Percentiles rank a stretch among this genome's conserved stretches.
Conservation (phyloP, 768 basidiomycete species). For the Suillus discolor region DNA sequence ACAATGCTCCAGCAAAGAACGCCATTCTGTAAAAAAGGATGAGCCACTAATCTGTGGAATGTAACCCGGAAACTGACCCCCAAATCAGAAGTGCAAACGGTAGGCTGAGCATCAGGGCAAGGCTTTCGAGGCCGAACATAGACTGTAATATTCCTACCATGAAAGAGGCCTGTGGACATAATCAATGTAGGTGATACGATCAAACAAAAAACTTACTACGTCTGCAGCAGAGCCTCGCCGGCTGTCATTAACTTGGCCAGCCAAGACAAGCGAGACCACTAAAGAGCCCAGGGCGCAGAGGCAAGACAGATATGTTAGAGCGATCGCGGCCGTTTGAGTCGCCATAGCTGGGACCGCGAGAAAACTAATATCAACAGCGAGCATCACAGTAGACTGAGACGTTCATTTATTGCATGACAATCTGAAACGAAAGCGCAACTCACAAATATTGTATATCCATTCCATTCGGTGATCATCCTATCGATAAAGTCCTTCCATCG, state of each 20-base stretch:
- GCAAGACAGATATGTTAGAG: slow-evolving; percentile 41
- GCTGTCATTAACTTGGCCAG: slow-evolving; percentile 37
- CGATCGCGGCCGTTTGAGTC: slow-evolving; percentile 7
- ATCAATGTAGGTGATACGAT: neutral
- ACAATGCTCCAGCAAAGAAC: slow-evolving; percentile 9
- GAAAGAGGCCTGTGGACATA: slow-evolving; percentile 17
- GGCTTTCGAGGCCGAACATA: slow-evolving; percentile 24
- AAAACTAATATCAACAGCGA: slow-evolving; percentile 55
- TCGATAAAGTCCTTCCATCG: slow-evolving; percentile 44
- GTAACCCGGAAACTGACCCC: slow-evolving; percentile 21
- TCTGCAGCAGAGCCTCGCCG: slow-evolving; percentile 22
- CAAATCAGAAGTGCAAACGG: slow-evolving; percentile 37
- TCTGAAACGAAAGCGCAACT: slow-evolving; percentile 12
- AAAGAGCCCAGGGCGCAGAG: slow-evolving; percentile 36
- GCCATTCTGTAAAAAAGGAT: slow-evolving; percentile 5
- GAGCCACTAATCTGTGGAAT: neutral
- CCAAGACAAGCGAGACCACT: slow-evolving; percentile 37
- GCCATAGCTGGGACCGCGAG: slow-evolving; percentile 48
- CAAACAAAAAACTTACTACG: slow-evolving; percentile 31
- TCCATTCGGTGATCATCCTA: slow-evolving; percentile 48
- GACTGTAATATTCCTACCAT: slow-evolving; percentile 3
- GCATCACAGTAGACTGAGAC: slow-evolving; percentile 48
- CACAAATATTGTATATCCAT: slow-evolving; percentile 50
- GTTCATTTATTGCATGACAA: neutral
- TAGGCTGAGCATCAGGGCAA: slow-evolving; percentile 36